Conservation (phyloP, 2,329 filamentous ascomycete genomes). For the Madurella mycetomatis region DNA sequence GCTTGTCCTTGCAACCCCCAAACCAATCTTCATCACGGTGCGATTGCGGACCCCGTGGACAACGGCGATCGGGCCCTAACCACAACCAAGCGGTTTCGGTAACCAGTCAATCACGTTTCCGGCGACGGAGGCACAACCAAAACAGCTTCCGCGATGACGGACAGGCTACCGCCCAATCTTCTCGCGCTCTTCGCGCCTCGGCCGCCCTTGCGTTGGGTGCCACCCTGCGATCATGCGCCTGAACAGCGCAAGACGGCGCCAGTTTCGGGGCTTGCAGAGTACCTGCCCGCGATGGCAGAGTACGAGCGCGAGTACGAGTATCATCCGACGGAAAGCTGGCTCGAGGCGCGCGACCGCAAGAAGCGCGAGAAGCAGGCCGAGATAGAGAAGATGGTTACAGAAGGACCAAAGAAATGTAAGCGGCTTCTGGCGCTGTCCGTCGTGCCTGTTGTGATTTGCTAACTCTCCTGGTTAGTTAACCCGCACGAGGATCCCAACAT, state of each 20-base stretch:
- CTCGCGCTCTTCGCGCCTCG: constrained; percentile 93
- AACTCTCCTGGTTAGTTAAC: constrained; percentile 54
- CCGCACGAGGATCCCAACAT: constrained; percentile 83
- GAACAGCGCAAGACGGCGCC: constrained; percentile 73
- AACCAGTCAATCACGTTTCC: neutral
- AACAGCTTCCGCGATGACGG: constrained; percentile 65
- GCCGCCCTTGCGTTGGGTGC: constrained; percentile 84
- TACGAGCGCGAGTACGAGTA: constrained; percentile 77
- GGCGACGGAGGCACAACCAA: neutral
- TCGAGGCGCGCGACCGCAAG: constrained; percentile 79
- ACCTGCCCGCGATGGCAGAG: constrained; percentile 65
- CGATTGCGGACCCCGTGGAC: too few relatives aligned
- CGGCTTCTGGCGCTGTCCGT: neutral
- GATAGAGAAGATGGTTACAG: constrained; percentile 58
- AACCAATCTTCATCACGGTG: too few relatives aligned
- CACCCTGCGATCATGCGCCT: constrained; percentile 74
- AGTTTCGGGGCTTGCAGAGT: constrained; percentile 70
- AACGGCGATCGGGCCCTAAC: neutral
- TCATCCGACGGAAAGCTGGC: constrained; percentile 84
- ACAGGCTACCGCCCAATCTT: constrained; percentile 89
- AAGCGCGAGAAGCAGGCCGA: constrained; percentile 73
- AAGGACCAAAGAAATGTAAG: constrained; percentile 61
- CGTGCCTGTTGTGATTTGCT: constrained; percentile 12
- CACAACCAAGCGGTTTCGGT: neutral
- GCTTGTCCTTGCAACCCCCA: neutral